A percentile compares a stretch with the other conserved stretches of the same genome.
Evolutionary conservation across 345 rosid species (phyloP).

Genomic region (Eucalyptus regnans): DNA sequence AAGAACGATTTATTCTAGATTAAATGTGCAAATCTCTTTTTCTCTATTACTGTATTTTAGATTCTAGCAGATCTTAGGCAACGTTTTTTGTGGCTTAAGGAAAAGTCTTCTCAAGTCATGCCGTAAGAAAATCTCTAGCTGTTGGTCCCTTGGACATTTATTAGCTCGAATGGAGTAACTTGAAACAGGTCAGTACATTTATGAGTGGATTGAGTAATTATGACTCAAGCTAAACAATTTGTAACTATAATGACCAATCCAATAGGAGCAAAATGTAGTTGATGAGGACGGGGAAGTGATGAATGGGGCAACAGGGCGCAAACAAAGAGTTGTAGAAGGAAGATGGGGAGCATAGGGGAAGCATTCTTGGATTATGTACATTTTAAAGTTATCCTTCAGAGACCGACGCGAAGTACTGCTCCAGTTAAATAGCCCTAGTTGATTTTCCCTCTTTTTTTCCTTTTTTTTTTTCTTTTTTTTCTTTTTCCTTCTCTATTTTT

Average conservation of each 20-base stretch:
- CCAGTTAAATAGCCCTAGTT: background rate
- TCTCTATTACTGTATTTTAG: too few species aligned
- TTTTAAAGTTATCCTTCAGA: background rate
- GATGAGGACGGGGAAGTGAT: background rate
- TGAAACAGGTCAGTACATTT: background rate
- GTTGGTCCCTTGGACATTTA: background rate
- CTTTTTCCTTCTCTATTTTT: background rate
- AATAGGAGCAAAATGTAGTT: background rate
- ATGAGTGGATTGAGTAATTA: background rate
- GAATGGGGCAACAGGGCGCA: background rate
- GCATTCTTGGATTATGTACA: background rate
- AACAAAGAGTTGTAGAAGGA: background rate
- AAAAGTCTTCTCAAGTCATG: background rate
- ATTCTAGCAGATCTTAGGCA: too few species aligned
- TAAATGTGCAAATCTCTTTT: too few species aligned
- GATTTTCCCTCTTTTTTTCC: background rate
- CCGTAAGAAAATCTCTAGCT: background rate
- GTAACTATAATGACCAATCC: background rate
- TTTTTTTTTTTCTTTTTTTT: too few species aligned
- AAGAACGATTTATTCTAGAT: too few species aligned
- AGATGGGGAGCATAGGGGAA: background rate
- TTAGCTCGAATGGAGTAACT: background rate
- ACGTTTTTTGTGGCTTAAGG: too few species aligned
- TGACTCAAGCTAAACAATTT: background rate
- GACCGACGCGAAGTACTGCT: background rate